phyloP scores from a whole-genome alignment of 768 basidiomycete species.

The Fomitopsis pulvina region DNA sequence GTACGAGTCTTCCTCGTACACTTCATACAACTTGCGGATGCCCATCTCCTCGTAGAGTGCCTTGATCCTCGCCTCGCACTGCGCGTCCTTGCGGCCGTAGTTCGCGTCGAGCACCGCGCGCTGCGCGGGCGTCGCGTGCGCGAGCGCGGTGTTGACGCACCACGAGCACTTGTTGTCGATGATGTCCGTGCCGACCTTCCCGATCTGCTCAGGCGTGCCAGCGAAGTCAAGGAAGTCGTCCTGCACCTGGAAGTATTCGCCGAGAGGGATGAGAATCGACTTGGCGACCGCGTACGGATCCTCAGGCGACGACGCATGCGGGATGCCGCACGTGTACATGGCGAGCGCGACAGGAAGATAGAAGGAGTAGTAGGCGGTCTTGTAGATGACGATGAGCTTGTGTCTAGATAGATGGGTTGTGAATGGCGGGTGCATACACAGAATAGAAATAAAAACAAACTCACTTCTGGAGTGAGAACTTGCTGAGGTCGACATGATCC shows the following conservation, averaged over 20 bases:
- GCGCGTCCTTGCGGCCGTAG: constrained; percentile 56
- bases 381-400: constrained; percentile 90
- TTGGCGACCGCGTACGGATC: constrained; percentile 68
- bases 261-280: constrained; percentile 83
- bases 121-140: constrained; percentile 47
- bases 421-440: not conserved
- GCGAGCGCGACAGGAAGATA: constrained; percentile 97
- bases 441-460: constrained; percentile 12
- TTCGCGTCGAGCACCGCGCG: constrained; percentile 54
- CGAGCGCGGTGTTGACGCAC: constrained; percentile 86
- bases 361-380: constrained; percentile 97
- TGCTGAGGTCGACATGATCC: constrained; percentile 75
- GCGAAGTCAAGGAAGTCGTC: constrained; percentile 96
- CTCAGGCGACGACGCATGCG: constrained; percentile 36
- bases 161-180: constrained; percentile 98
- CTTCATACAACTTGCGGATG: constrained; percentile 57
- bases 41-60: constrained; percentile 65
- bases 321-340: constrained; percentile 70
- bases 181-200: constrained; percentile 98
- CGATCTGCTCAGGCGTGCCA: constrained; percentile 84
- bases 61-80: constrained; percentile 56
- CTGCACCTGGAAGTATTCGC: constrained; percentile 98
- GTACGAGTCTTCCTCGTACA: constrained; percentile 77
- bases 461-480: constrained; percentile 83
- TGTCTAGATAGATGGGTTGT: constrained; percentile 47